Evolutionary conservation across 2,329 filamentous ascomycete genomes (phyloP), one percentile per base, ranked within the genome.

Genomic region (Fusarium tjaetaba): DNA sequence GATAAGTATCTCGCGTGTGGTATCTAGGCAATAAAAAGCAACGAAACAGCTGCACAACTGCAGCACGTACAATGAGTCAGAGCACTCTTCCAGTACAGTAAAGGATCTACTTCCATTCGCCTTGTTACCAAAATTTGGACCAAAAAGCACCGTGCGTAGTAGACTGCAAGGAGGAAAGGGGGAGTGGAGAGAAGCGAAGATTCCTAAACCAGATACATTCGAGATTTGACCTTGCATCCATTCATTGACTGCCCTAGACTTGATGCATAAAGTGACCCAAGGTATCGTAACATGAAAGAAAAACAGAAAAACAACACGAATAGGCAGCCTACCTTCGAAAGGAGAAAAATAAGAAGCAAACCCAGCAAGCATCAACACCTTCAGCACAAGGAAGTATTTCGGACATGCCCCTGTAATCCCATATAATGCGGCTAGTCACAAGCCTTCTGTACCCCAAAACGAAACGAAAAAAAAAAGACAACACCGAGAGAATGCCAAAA

Each of bases 41-140:
- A 79, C 77, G 77, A 80, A 79, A 73, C 72, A 75, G 63, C 65
- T 67, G 66, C 71, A 75, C 76, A 65, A 68, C 66, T 63, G 76
- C 70, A 76, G 79, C 76, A 66, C 77, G 76, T 70, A 77, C 76
- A 76, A 77, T 46, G 66, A 74, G 72, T 57, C 49, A 53, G 66
- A 64, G 65, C 45, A 57, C 55, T 64, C 65, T 63, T 65, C 67
- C 65, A 57, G 65, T 60, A 63, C 62, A 75, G 70, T 32, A 53
- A 59, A 66, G 48, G 28, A 55, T 58, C 56, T 55, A 61, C 56
- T 57, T 61, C 56, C 69, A 56, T 59, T 65, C 64, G 32, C 75
- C 61, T 52, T 39, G 51, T 60, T 34, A 45, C 58, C 49, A 51
- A 58, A 42, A 63, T 59, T 55, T 45, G 49, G 38, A 20, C n/a